Evolutionary conservation across 2,329 filamentous ascomycete genomes (phyloP), one percentile per base, ranked within the genome.

Genomic region (Fusarium newnesense): DNA sequence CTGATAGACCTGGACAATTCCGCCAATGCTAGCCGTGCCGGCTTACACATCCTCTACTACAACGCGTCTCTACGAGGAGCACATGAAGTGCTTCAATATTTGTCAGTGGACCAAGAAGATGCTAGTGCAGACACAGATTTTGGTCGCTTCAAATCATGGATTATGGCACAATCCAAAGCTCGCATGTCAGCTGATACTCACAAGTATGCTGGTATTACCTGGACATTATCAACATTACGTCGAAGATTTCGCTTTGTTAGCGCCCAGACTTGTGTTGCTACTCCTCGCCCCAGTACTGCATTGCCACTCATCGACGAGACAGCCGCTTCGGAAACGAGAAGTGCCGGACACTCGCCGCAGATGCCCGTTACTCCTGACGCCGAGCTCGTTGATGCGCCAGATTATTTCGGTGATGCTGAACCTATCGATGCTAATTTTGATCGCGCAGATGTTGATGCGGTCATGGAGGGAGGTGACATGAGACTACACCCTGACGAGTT

Each of bases 151-250:
- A 94, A 91, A 79, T 83, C 85, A 7, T 96, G 93, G 93, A 85
- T 89, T 4, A 83, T 92, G 63, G 89, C 85, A 54, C 86, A 87
- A 36, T 83, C 86, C n/a, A 84, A 84, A 49, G 84, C 87, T 39
- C 84, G 85, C 26, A 87, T 90, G 50, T 85, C 84, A 21, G 78
- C 87, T 30, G 88, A 90, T 70, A 90, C 87, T 11, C 88, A 89
- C 71, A 79, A 83, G 24, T 94, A 92, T 77, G 92, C 87, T 5
- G 91, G 90, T 7, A 84, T 92, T 32, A 85, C 86, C 19, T 96
- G 94, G 94, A 91, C 89, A 6, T 91, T 87, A 69, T 92, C 89
- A 32, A 94, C 92, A 0, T 76, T 96, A 46, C 86, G 92, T 63
- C 90, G 88, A 75, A 87, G 92, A 19, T 88, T 93, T 66, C 89